Evolutionary conservation across 495 filamentous ascomycete species (phyloP).

Genomic region (Xylaria telfairii): DNA sequence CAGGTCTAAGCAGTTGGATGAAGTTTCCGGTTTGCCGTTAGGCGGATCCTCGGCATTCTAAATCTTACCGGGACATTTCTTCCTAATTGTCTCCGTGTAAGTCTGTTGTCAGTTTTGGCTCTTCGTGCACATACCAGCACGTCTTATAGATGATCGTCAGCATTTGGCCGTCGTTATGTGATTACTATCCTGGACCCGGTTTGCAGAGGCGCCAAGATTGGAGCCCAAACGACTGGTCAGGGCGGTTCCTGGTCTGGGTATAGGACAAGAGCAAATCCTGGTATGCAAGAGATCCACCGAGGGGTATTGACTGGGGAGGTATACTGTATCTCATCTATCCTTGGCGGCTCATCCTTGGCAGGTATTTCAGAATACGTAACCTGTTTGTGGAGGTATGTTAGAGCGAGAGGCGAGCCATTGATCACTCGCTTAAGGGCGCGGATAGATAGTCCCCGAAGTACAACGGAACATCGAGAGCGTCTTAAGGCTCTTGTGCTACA

Average conservation of each 20-base stretch:
- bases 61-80: neutral
- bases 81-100: neutral
- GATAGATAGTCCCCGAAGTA: constrained; percentile 4
- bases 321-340: neutral
- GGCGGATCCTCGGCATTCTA: neutral
- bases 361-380: neutral
- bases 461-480: constrained; percentile 9
- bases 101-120: neutral
- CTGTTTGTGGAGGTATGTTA: neutral
- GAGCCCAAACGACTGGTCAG: constrained; percentile 14
- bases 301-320: neutral
- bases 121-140: neutral
- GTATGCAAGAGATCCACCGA: neutral
- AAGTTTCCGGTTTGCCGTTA: constrained; percentile 2
- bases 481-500: constrained; percentile 10
- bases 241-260: neutral
- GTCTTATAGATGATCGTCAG: neutral
- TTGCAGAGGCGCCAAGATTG: constrained; percentile 6
- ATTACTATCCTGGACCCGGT: neutral
- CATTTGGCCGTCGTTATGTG: neutral
- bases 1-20: neutral
- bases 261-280: neutral
- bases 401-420: neutral
- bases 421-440: neutral
- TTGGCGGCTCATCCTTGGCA: neutral